Evolutionary conservation across 2,329 filamentous ascomycete species (phyloP), one percentile per base, ranked within the genome.

Genomic region (Colletotrichum chrysophilum): DNA sequence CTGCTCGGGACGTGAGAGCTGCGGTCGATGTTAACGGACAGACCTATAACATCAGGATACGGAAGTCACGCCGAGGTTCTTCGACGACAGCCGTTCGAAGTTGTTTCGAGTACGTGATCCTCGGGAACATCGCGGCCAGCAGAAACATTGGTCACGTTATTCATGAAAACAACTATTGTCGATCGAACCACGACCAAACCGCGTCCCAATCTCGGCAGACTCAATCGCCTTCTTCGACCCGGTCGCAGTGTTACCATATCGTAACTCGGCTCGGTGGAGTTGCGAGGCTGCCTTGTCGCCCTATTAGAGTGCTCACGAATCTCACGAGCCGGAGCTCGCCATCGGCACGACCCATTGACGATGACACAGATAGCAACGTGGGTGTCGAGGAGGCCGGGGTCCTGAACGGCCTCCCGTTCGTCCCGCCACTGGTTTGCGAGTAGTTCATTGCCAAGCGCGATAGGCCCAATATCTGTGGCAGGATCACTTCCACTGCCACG

Each of bases 331-430:
- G 74, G 70, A 64, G 64, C 74, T 74, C 74, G 58, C 74, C 74
- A 76, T 73, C 65, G 58, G 64, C 64, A 75, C 70, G 64, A 76
- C 58, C 74, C 70, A 76, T 76, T 74, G 43, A 76, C 48, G 70
- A 60, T 55, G 58, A 48, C 30, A 38, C 60, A 69, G 74, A 74
- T 65, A 26, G 34, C 34, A 69, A 65, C 43, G 65, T 74, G 74
- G 70, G 52, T 62, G 70, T 21, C 56, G 32, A 66, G 24, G 18
- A 52, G 30, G 36, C 66, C 52, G 64, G 74, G 69, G 71, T 67
- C 66, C n/a, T 30, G 24, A 34, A 69, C 71, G 75, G 67, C 75
- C 74, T 73, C 70, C 65, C 56, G 60, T 36, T 56, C 69, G 60
- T 76, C 68, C 69, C 66, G 66, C 34, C 21, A 24, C 60, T 61